A percentile compares a stretch with the other conserved stretches of the same genome.
Evolutionary conservation across 2,329 filamentous ascomycete species (phyloP).

Genomic region (Catunica adiposa): DNA sequence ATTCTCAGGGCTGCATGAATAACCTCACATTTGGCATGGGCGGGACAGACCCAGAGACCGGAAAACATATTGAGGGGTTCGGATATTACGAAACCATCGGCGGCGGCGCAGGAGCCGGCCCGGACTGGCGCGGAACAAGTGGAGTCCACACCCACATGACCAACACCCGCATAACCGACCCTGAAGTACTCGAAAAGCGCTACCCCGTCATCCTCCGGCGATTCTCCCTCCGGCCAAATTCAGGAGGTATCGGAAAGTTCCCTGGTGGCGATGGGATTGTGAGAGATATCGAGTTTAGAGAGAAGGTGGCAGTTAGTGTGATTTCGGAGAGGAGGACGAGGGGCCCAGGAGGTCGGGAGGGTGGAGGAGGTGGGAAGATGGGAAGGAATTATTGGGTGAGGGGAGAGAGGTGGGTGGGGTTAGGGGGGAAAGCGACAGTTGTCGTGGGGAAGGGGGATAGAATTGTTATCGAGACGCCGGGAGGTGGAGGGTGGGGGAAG

Average conservation of each 20-base stretch:
- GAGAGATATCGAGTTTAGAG: constrained; percentile 63
- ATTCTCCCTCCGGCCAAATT: constrained; percentile 48
- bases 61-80: constrained; percentile 25
- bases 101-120: constrained; percentile 52
- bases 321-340: constrained; percentile 64
- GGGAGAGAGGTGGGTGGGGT: constrained; percentile 52
- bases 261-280: constrained; percentile 58
- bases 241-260: constrained; percentile 49
- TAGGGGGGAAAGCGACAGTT: constrained; percentile 67
- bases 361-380: constrained; percentile 61
- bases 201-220: constrained; percentile 60
- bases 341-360: constrained; percentile 53
- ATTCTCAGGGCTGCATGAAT: constrained; percentile 66
- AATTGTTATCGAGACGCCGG: constrained; percentile 63
- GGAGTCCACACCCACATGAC: constrained; percentile 44
- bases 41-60: constrained; percentile 24
- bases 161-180: constrained; percentile 57
- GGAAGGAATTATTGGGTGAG: constrained; percentile 79
- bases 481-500: constrained; percentile 61
- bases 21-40: constrained; percentile 71
- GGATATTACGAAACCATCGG: constrained; percentile 45
- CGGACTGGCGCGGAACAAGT: constrained; percentile 29
- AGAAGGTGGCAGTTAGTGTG: constrained; percentile 61
- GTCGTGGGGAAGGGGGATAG: constrained; percentile 60
- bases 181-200: constrained; percentile 28